phyloP scores from a whole-genome alignment of 2,329 filamentous ascomycete species.

The Cercospora zeae-maydis region DNA sequence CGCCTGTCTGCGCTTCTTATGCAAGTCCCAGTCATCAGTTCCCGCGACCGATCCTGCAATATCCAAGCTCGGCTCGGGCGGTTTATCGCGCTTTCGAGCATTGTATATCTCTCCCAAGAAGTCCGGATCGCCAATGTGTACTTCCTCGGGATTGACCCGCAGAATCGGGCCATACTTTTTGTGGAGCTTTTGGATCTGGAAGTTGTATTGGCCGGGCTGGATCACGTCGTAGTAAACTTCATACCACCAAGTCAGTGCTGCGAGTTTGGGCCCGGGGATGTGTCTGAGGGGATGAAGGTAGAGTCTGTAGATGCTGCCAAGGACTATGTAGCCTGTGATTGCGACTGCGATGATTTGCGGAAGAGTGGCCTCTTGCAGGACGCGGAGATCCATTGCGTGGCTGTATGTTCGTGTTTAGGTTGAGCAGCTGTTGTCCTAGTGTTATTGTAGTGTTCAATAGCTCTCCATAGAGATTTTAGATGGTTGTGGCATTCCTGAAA shows the following conservation, averaged over 20 bases:
- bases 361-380: conserved; percentile 1
- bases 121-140: conserved; percentile 15
- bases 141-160: conserved; percentile 14
- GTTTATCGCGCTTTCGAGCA: conserved; percentile 8
- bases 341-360: not conserved
- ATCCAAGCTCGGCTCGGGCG: conserved; percentile 7
- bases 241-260: conserved; percentile 32
- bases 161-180: conserved; percentile 10
- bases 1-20: conserved; percentile 8
- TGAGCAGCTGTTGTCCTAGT: not conserved
- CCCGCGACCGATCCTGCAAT: conserved; percentile 8
- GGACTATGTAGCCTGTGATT: conserved; percentile 1
- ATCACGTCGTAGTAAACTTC: conserved; percentile 21
- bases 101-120: conserved; percentile 12
- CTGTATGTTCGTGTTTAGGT: not conserved
- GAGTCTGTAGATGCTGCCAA: conserved; percentile 27
- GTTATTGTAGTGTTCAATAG: not conserved
- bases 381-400: not conserved
- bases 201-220: conserved; percentile 16
- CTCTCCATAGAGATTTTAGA: not conserved
- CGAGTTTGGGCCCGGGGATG: conserved; percentile 36
- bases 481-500: not conserved
- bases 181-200: conserved; percentile 11
- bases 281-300: conserved; percentile 35
- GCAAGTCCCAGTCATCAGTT: conserved; percentile 10